Evolutionary conservation across 2,329 filamentous ascomycete genomes (phyloP).

Genomic region (Colletotrichum sp.): DNA sequence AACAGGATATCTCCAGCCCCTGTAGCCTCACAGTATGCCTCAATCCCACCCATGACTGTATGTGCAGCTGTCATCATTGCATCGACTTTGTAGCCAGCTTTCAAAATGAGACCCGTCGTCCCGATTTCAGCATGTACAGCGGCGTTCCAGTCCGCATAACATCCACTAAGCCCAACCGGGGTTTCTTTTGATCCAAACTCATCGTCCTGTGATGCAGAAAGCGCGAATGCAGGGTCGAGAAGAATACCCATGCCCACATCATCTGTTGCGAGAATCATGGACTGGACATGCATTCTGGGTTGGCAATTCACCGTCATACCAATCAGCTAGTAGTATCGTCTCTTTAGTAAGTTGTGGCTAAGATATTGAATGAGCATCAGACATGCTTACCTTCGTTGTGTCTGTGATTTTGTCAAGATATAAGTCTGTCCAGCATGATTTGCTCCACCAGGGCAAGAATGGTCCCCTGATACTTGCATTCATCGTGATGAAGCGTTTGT

Average conservation of each 20-base stretch:
- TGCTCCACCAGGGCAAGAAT: conserved; percentile 36
- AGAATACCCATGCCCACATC: conserved; percentile 36
- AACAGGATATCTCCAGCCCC: conserved; percentile 26
- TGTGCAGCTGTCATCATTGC: conserved; percentile 35
- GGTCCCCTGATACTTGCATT: conserved; percentile 39
- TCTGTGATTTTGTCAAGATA: conserved; percentile 33
- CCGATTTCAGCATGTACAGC: conserved; percentile 35
- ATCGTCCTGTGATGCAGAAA: conserved; percentile 21
- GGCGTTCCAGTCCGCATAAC: conserved; percentile 27
- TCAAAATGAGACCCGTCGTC: conserved; percentile 29
- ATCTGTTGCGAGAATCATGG: conserved; percentile 42
- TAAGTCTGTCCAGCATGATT: conserved; percentile 37
- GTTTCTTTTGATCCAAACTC: conserved; percentile 26
- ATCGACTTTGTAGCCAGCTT: conserved; percentile 35
- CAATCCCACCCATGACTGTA: neutral
- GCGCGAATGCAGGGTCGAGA: conserved; percentile 30
- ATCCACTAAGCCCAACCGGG: conserved; percentile 30
- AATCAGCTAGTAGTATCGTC: conserved; percentile 30
- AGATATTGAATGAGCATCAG: neutral
- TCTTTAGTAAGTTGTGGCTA: neutral
- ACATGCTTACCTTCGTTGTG: conserved; percentile 26
- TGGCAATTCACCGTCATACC: conserved; percentile 39
- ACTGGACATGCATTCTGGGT: conserved; percentile 36
- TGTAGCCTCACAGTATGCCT: neutral
- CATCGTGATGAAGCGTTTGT: conserved; percentile 38